Evolutionary conservation across 2,329 filamentous ascomycete genomes (phyloP).

Genomic region (Venturia aucupariae): DNA sequence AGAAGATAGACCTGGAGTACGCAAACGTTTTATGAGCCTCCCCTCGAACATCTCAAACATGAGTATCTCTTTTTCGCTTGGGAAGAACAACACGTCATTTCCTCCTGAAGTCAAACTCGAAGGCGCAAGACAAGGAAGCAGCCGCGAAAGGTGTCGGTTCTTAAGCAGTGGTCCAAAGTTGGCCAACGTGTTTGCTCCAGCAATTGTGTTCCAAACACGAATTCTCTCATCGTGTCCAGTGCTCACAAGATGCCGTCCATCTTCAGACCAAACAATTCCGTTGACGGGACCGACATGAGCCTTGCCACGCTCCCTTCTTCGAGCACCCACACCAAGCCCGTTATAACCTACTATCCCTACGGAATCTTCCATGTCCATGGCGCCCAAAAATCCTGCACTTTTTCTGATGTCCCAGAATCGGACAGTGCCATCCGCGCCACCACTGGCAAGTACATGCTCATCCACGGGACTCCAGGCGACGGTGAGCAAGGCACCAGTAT

Average conservation of each 20-base stretch:
- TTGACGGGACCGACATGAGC: constrained; percentile 81
- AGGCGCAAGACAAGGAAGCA: constrained; percentile 47
- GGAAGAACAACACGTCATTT: constrained; percentile 65
- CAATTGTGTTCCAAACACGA: constrained; percentile 75
- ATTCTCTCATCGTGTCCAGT: constrained; percentile 77
- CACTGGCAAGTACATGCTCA: constrained; percentile 73
- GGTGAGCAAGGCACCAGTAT: constrained; percentile 46
- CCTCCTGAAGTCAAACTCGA: constrained; percentile 45
- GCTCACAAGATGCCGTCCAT: constrained; percentile 67
- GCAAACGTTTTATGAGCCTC: constrained; percentile 59
- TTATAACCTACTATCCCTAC: constrained; percentile 51
- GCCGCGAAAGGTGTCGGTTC: constrained; percentile 45
- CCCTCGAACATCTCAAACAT: constrained; percentile 74
- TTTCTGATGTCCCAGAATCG: constrained; percentile 82
- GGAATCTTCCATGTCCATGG: constrained; percentile 76
- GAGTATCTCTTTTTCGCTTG: constrained; percentile 66
- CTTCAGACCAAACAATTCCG: constrained; percentile 73
- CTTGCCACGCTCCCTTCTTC: constrained; percentile 30
- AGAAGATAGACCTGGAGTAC: constrained; percentile 45
- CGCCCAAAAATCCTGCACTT: constrained; percentile 64
- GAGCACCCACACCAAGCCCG: constrained; percentile 35
- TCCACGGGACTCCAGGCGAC: constrained; percentile 73
- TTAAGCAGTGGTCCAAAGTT: constrained; percentile 77
- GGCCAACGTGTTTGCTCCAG: constrained; percentile 76
- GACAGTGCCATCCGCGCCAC: constrained; percentile 74